Conservation (phyloP, 2,329 filamentous ascomycete species). For the Microcyclospora tardicrescens region DNA sequence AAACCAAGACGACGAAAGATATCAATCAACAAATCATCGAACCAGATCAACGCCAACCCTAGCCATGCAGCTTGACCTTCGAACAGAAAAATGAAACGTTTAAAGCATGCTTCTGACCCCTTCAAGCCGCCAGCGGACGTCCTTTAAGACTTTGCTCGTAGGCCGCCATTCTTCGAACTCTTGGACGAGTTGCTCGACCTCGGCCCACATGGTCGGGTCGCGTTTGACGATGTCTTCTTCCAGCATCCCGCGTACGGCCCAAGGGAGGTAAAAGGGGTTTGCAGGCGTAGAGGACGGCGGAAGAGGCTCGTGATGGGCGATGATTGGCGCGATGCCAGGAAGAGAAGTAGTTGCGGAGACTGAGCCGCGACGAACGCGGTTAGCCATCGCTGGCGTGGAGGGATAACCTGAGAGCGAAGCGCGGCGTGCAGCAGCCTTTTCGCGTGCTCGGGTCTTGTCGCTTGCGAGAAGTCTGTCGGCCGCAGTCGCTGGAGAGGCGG, state of each 20-base stretch:
- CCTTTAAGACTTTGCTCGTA: slow-evolving; percentile 76
- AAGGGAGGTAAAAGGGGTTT: slow-evolving; percentile 86
- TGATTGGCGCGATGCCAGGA: slow-evolving; percentile 20
- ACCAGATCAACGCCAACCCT: too few relatives aligned
- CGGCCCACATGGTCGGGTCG: slow-evolving; percentile 50
- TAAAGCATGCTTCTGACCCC: slow-evolving; percentile 74
- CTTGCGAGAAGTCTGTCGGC: not conserved
- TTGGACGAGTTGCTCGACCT: slow-evolving; percentile 65
- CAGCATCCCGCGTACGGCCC: slow-evolving; percentile 85
- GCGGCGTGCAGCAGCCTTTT: slow-evolving; percentile 6
- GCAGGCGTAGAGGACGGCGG: slow-evolving; percentile 23
- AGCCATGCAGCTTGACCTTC: not conserved
- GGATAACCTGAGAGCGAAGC: slow-evolving; percentile 17
- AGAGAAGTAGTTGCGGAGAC: slow-evolving; percentile 10
- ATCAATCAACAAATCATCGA: too few relatives aligned
- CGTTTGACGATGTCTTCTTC: slow-evolving; percentile 85
- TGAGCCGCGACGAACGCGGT: slow-evolving; percentile 21
- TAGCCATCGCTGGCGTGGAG: slow-evolving; percentile 17
- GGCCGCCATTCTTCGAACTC: slow-evolving; percentile 95
- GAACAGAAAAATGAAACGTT: not conserved
- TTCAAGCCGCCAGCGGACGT: slow-evolving; percentile 90
- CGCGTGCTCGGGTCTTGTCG: slow-evolving; percentile 8
- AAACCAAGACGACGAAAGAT: too few relatives aligned
- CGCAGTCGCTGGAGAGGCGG: not conserved
- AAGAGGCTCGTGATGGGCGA: slow-evolving; percentile 28